Conservation (phyloP, 345 rosid species). For the Lumnitzera littorea region DNA sequence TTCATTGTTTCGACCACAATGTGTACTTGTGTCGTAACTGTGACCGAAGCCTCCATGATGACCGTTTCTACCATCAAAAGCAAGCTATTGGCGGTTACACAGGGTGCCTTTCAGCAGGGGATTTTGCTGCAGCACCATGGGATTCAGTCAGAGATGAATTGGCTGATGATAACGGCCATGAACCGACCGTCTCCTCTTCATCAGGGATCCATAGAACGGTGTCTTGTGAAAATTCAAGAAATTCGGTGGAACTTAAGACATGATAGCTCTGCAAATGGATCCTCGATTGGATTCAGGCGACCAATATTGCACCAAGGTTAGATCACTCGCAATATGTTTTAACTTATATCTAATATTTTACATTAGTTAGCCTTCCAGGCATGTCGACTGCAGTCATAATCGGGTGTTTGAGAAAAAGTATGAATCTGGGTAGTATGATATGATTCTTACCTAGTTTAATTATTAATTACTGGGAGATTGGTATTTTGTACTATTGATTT, state of each 20-base stretch:
- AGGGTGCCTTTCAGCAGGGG: slow-evolving; percentile 74
- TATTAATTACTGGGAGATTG: too few species aligned
- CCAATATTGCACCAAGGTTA: too few species aligned
- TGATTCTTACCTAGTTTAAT: too few species aligned
- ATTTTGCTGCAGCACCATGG: slow-evolving; percentile 57
- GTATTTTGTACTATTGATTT: too few species aligned
- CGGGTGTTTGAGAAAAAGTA: too few species aligned
- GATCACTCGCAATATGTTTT: too few species aligned
- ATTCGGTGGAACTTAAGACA: background rate
- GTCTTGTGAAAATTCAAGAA: background rate
- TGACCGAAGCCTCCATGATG: slow-evolving; percentile 40
- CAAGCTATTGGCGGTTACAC: slow-evolving; percentile 42
- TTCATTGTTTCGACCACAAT: slow-evolving; percentile 54
- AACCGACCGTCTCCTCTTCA: slow-evolving; percentile 15
- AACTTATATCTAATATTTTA: too few species aligned
- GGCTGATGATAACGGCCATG: slow-evolving; percentile 9
- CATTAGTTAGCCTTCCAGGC: too few species aligned
- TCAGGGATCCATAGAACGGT: background rate
- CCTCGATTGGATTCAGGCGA: too few species aligned
- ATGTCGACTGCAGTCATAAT: too few species aligned
- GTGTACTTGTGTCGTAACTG: slow-evolving; percentile 60
- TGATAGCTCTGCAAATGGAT: too few species aligned
- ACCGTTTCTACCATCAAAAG: slow-evolving; percentile 41
- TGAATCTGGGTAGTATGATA: too few species aligned
- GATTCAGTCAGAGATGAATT: slow-evolving; percentile 41